Conservation (phyloP, 768 basidiomycete genomes). For the Rhizopogon roseolus region DNA sequence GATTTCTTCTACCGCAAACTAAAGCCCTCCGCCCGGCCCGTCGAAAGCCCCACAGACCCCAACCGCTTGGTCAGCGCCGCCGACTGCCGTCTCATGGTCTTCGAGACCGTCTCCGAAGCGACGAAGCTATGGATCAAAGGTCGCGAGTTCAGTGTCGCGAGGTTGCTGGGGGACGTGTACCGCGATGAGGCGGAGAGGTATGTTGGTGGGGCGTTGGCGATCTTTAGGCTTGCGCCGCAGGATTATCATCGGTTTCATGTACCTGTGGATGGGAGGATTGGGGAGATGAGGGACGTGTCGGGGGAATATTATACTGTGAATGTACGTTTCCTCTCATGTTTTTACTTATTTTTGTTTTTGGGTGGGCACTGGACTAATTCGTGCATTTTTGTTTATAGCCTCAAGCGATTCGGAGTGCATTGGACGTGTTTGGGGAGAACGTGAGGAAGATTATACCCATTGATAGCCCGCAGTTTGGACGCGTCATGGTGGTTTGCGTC, state of each 20-base stretch:
- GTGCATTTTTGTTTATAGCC: conserved; percentile 42
- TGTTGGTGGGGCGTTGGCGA: conserved; percentile 76
- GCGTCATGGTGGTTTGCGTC: conserved; percentile 87
- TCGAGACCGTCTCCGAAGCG: conserved; percentile 81
- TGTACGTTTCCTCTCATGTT: conserved; percentile 33
- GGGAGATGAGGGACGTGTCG: conserved; percentile 73
- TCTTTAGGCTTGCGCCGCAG: conserved; percentile 90
- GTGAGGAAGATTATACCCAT: conserved; percentile 90
- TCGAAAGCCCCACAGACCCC: conserved; percentile 69
- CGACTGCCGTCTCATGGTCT: conserved; percentile 95
- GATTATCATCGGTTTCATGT: conserved; percentile 95
- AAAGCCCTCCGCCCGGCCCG: conserved; percentile 74
- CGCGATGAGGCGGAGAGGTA: conserved; percentile 66
- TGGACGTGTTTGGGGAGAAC: conserved; percentile 96
- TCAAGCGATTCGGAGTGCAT: conserved; percentile 84
- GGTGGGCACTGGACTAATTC: not conserved
- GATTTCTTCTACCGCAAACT: conserved; percentile 90
- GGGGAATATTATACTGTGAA: conserved; percentile 98
- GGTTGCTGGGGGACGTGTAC: conserved; percentile 78
- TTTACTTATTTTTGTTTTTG: not conserved
- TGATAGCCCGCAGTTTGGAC: conserved; percentile 83
- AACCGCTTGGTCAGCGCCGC: conserved; percentile 82
- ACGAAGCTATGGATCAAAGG: conserved; percentile 97
- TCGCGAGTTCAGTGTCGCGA: conserved; percentile 79
- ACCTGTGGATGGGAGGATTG: conserved; percentile 81